phyloP scores from a whole-genome alignment of 2,329 filamentous ascomycete species.

The Cordyceps javanica region DNA sequence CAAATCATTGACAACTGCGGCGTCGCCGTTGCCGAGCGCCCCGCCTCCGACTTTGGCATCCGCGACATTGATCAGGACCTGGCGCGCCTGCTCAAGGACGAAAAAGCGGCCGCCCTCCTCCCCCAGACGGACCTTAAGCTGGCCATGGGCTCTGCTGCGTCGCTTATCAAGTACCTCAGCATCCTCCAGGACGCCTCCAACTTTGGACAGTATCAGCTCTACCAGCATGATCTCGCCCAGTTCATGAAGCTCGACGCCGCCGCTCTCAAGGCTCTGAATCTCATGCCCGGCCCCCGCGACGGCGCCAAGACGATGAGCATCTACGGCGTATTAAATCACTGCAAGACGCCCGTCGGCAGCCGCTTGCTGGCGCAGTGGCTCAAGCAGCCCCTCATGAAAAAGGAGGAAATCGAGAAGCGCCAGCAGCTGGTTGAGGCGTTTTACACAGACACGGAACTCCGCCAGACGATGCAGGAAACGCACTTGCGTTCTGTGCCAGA shows the following conservation, averaged over 20 bases:
- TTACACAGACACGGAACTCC: slow-evolving; percentile 82
- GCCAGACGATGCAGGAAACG: slow-evolving; percentile 95
- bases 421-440: slow-evolving; percentile 96
- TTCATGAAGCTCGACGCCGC: slow-evolving; percentile 98
- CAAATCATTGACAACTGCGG: slow-evolving; percentile 90
- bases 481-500: slow-evolving; percentile 91
- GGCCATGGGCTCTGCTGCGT: slow-evolving; percentile 90
- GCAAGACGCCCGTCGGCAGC: slow-evolving; percentile 92
- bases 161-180: slow-evolving; percentile 89
- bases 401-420: slow-evolving; percentile 79
- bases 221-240: slow-evolving; percentile 92
- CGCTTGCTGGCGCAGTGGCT: slow-evolving; percentile 90
- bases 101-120: slow-evolving; percentile 67
- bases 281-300: slow-evolving; percentile 93
- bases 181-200: slow-evolving; percentile 88
- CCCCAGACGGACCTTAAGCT: slow-evolving; percentile 91
- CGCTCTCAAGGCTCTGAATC: slow-evolving; percentile 85
- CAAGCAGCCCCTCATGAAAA: slow-evolving; percentile 93
- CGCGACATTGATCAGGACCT: slow-evolving; percentile 96
- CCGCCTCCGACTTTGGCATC: slow-evolving; percentile 69
- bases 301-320: slow-evolving; percentile 97
- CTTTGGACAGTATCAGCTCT: slow-evolving; percentile 94
- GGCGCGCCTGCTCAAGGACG: slow-evolving; percentile 78
- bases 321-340: slow-evolving; percentile 90
- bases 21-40: slow-evolving; percentile 78